Evolutionary conservation across 805 yeast species (phyloP).

Genomic region (Saccharomyces paradoxus): DNA sequence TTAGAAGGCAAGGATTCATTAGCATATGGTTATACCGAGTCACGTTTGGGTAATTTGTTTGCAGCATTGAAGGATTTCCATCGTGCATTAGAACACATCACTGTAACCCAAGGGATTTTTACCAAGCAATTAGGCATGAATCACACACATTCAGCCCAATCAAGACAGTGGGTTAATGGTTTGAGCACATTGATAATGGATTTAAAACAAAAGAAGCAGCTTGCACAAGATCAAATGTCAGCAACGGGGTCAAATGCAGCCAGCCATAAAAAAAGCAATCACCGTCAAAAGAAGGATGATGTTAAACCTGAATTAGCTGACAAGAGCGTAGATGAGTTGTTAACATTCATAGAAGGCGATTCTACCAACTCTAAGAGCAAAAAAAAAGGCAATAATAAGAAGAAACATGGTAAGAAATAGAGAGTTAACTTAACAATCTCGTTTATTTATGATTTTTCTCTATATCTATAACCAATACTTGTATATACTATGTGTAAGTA

Average conservation of each 20-base stretch:
- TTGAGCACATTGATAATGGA: constrained; percentile 35
- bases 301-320: constrained; percentile 50
- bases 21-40: constrained; percentile 56
- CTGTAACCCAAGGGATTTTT: constrained; percentile 51
- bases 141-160: constrained; percentile 59
- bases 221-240: constrained; percentile 24
- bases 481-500: not conserved
- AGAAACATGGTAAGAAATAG: constrained; percentile 21
- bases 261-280: constrained; percentile 8
- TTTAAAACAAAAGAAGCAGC: constrained; percentile 21
- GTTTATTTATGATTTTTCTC: not conserved
- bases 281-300: constrained; percentile 28
- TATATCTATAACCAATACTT: not conserved
- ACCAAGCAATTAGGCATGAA: constrained; percentile 54
- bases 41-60: constrained; percentile 59
- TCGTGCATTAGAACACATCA: constrained; percentile 49
- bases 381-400: constrained; percentile 17
- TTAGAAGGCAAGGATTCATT: constrained; percentile 53
- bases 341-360: constrained; percentile 64
- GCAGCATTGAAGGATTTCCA: constrained; percentile 44
- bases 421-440: not conserved
- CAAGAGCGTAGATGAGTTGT: constrained; percentile 63
- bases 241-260: constrained; percentile 12
- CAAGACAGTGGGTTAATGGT: constrained; percentile 54
- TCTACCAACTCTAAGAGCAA: constrained; percentile 25